These are phyloP conservation scores for Ganoderma boninense DNA, from an alignment of 1,284 basidiomycete genomes.

Conservation along the genomic window DNA sequence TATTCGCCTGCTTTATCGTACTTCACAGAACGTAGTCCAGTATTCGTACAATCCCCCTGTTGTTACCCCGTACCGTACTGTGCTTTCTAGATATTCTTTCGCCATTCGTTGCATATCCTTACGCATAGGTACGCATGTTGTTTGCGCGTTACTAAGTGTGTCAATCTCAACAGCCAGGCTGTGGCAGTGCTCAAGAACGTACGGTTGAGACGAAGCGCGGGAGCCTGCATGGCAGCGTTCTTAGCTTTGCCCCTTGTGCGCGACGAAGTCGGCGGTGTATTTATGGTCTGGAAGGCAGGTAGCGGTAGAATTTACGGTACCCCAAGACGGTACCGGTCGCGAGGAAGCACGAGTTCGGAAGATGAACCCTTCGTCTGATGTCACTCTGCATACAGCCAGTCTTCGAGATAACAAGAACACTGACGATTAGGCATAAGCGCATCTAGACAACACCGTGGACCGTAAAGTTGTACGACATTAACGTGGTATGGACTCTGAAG, in stretches of 20 bases:
- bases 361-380: background rate
- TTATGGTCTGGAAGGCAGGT: background rate
- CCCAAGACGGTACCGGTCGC: background rate
- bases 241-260: too few relatives aligned
- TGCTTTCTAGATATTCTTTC: slow-evolving; percentile 9
- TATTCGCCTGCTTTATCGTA: slow-evolving; percentile 1
- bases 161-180: background rate
- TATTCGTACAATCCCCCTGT: slow-evolving; percentile 4
- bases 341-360: background rate
- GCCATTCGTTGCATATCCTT: background rate
- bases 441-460: background rate
- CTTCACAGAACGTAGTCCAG: background rate
- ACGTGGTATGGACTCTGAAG: background rate
- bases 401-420: background rate
- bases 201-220: too few relatives aligned
- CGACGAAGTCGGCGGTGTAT: background rate
- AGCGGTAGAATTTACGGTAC: too few relatives aligned
- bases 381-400: background rate
- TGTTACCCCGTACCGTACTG: slow-evolving; percentile 9
- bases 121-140: background rate
- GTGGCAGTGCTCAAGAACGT: background rate
- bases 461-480: slow-evolving; percentile 1
- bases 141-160: too few relatives aligned
- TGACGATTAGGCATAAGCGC: background rate
- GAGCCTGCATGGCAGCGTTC: background rate